These are phyloP conservation scores for Cyphellophora europaea DNA, from an alignment of 2,329 filamentous ascomycete genomes.

Conservation along the genomic window DNA sequence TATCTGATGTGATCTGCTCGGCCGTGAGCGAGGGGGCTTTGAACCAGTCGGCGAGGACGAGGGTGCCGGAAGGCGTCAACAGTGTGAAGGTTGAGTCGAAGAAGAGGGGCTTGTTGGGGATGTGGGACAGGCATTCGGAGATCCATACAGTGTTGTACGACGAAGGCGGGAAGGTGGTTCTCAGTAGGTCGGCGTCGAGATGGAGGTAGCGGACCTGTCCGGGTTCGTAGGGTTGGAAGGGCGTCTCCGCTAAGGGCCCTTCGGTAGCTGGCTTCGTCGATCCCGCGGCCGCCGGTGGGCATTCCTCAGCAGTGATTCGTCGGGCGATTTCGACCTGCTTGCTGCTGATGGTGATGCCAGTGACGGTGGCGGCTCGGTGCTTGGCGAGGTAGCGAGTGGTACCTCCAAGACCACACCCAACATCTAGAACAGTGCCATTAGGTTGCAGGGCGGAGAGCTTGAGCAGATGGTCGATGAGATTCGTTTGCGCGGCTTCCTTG, in stretches of 20 bases:
- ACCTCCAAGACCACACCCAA: conserved; percentile 53
- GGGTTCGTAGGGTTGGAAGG: conserved; percentile 25
- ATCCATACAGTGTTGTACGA: conserved; percentile 53
- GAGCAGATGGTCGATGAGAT: conserved; percentile 48
- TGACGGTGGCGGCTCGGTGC: conserved; percentile 43
- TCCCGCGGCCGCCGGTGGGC: conserved; percentile 11
- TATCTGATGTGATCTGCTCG: conserved; percentile 40
- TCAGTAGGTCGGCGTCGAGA: conserved; percentile 54
- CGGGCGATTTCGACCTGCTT: conserved; percentile 51
- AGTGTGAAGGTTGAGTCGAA: conserved; percentile 44
- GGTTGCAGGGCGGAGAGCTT: conserved; percentile 33
- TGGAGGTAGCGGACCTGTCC: conserved; percentile 47
- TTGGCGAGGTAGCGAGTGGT: conserved; percentile 48
- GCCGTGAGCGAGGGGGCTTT: conserved; percentile 36
- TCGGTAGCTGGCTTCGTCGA: conserved; percentile 17
- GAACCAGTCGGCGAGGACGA: conserved; percentile 56
- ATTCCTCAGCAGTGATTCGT: conserved; percentile 34
- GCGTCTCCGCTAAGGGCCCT: background rate
- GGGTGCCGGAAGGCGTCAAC: conserved; percentile 39
- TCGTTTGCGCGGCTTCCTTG: conserved; percentile 50
- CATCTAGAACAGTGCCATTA: conserved; percentile 41
- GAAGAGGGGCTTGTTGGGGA: conserved; percentile 51
- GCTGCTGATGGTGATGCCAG: conserved; percentile 51
- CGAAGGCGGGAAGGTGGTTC: conserved; percentile 35
- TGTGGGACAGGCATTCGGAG: conserved; percentile 51